A percentile compares a stretch with the other conserved stretches of the same genome.
Evolutionary conservation across 805 yeast genomes (phyloP).

Genomic region (Lachancea mirantina): DNA sequence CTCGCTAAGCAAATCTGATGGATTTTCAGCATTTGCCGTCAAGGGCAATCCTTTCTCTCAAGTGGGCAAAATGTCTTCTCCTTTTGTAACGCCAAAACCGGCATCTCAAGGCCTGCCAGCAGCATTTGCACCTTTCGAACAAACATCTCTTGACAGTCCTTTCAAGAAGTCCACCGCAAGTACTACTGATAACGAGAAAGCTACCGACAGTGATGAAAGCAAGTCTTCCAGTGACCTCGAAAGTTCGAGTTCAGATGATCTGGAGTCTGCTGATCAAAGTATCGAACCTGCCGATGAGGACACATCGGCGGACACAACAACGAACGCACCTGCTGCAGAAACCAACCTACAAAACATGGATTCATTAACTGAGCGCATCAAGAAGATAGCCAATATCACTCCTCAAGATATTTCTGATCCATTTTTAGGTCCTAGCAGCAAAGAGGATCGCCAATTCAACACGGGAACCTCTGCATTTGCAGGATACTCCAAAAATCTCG

Average conservation of each 20-base stretch:
- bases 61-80: too few species aligned
- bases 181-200: neutral
- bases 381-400: conserved; percentile 22
- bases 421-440: neutral
- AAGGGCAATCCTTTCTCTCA: too few species aligned
- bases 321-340: neutral
- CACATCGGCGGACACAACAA: neutral
- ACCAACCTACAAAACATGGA: conserved; percentile 9
- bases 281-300: too few species aligned
- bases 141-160: conserved; percentile 15
- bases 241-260: too few species aligned
- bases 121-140: conserved; percentile 11
- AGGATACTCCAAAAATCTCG: conserved; percentile 17
- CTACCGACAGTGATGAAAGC: neutral
- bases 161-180: neutral
- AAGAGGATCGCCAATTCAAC: neutral
- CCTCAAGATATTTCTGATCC: conserved; percentile 9
- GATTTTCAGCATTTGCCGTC: too few species aligned
- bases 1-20: too few species aligned
- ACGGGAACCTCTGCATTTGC: conserved; percentile 23
- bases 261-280: too few species aligned
- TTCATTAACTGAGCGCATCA: conserved; percentile 22
- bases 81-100: too few species aligned
- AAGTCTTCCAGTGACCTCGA: too few species aligned
- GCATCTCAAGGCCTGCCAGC: too few species aligned